Base-by-base conservation (phyloP, 73 alveolate genomes). In the Uronychia setigera region DNA sequence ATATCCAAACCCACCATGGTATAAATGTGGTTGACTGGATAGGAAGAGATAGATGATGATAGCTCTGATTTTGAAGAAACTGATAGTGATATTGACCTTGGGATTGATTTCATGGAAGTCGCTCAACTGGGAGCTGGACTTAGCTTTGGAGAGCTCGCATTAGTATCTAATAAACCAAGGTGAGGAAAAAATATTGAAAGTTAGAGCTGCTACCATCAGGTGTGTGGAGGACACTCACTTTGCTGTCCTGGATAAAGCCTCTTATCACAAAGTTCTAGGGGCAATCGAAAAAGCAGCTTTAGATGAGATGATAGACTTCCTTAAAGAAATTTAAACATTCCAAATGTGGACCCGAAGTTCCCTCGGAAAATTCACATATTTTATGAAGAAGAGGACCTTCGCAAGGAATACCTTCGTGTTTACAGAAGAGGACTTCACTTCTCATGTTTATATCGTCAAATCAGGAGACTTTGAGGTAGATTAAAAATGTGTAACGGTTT, bases 111-210 rank as follows among this genome's bases (percentile, higher is more conserved):
- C 29, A 58, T 77, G 1, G 91, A 85, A 9, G 91, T 77, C 25
- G 86, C 35, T 33, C 75, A 85, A 59, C 76, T 85, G 1, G 35
- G 74, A 1, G 27, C 91, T 28, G 94, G 94, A n/a, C 57, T 83
- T 32, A 84, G 94, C 67, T 94, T 94, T 78, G 98, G 98, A 1
- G 98, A 94, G 86, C 80, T 94, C 35, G 96, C 96, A n/a, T 80
- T 94, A 34, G 80, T 92, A 29, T 85, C 87, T 60, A 90, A 94
- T 87, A 89, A 87, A 29, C 92, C 90, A 67, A 90, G 96, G 59
- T 46, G 19, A 46, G 67, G 67, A 46, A 11, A 19, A 19, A 46
- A 19, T 46, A 5, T n/a, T 11, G 19, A 46, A 46, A 46, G 67
- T 11, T 19, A 83, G 90, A 29, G 89, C 95, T 1, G 96, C 96